Evolutionary conservation across 2,329 filamentous ascomycete species (phyloP).

Genomic region (Rutstroemia sp.): DNA sequence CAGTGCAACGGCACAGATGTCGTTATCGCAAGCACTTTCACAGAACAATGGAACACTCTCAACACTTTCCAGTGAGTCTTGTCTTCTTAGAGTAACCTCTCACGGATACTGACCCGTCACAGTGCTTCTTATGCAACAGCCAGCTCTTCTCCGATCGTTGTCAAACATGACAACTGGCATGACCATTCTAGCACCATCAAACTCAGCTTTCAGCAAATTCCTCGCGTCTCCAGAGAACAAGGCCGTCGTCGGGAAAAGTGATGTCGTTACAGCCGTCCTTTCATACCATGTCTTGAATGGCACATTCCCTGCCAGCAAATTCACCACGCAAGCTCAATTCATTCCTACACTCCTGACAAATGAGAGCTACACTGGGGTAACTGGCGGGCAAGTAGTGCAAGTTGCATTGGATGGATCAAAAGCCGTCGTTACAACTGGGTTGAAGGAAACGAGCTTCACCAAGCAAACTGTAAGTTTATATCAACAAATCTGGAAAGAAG

Average conservation of each 20-base stretch:
- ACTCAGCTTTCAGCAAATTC: constrained; percentile 32
- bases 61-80: constrained; percentile 1
- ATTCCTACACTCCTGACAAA: constrained; percentile 38
- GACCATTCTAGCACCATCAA: constrained; percentile 31
- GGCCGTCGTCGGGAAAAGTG: constrained; percentile 30
- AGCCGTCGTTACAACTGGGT: constrained; percentile 3
- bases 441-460: constrained; percentile 22
- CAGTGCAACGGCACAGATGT: neutral
- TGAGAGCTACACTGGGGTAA: constrained; percentile 40
- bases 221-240: constrained; percentile 29
- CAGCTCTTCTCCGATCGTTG: neutral
- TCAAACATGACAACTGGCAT: constrained; percentile 2
- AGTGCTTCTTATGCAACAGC: constrained; percentile 8
- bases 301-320: constrained; percentile 21
- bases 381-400: constrained; percentile 40
- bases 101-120: neutral
- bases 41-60: neutral
- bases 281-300: constrained; percentile 32
- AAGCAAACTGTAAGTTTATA: constrained; percentile 37
- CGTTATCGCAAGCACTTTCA: neutral
- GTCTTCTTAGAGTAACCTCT: neutral
- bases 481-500: constrained; percentile 28
- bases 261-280: constrained; percentile 31
- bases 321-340: constrained; percentile 33
- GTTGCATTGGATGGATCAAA: constrained; percentile 6